These are phyloP conservation scores for Clarireedia paspali DNA, from an alignment of 2,329 filamentous ascomycete genomes.

Conservation along the genomic window DNA sequence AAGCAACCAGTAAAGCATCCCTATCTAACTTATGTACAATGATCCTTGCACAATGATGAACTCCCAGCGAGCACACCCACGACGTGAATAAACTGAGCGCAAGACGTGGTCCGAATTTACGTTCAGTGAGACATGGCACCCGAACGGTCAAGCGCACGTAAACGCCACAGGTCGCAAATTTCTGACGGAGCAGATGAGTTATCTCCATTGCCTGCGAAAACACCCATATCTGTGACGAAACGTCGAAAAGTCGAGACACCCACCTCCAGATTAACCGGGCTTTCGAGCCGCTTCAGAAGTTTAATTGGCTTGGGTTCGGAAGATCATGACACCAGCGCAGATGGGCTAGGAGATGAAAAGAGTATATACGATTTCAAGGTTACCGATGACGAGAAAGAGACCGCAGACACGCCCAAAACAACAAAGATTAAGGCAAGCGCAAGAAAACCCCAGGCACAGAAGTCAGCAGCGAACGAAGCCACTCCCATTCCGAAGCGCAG, in stretches of 20 bases:
- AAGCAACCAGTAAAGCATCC: not conserved
- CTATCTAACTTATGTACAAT: too few species aligned
- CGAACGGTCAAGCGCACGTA: slow-evolving; percentile 5
- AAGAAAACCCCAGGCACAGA: not conserved
- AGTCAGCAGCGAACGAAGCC: not conserved
- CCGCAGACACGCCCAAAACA: not conserved
- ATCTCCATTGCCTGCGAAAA: slow-evolving; percentile 7
- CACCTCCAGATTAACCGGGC: not conserved
- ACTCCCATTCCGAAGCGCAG: not conserved
- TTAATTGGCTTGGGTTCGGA: not conserved
- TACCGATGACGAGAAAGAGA: slow-evolving; percentile 11
- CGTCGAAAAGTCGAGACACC: slow-evolving; percentile 6
- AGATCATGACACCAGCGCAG: slow-evolving; percentile 1
- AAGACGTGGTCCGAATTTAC: too few species aligned
- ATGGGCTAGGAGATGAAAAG: slow-evolving; percentile 6
- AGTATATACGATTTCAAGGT: slow-evolving; percentile 5
- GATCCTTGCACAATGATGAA: not conserved
- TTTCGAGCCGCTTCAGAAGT: not conserved
- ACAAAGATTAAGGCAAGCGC: not conserved
- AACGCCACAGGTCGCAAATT: slow-evolving; percentile 6
- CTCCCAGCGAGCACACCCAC: not conserved
- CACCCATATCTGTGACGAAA: slow-evolving; percentile 1
- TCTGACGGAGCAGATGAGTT: slow-evolving; percentile 6
- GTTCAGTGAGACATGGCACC: not conserved
- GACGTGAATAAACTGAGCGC: too few species aligned